Conservation (phyloP, 2,329 filamentous ascomycete species). For the Calonectria honghensis region DNA sequence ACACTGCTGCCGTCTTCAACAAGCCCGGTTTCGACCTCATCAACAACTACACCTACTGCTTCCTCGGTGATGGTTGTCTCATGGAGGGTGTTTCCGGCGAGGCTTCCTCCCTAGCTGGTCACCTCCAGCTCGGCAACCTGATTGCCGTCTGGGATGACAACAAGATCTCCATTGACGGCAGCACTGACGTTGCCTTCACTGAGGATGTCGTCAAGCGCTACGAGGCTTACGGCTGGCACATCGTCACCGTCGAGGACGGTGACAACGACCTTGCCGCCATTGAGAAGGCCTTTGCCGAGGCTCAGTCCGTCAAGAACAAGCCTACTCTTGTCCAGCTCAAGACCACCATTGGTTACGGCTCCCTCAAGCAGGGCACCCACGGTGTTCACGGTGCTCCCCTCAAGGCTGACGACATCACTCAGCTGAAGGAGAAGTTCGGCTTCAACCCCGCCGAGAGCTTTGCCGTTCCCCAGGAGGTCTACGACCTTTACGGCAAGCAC, state of each 20-base stretch:
- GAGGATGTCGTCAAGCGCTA: conserved; percentile 97
- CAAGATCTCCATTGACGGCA: conserved; percentile 95
- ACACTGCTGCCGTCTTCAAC: conserved; percentile 95
- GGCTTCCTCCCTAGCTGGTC: conserved; percentile 93
- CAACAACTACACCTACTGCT: conserved; percentile 97
- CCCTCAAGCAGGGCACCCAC: conserved; percentile 92
- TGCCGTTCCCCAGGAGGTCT: conserved; percentile 94
- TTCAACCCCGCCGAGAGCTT: conserved; percentile 97
- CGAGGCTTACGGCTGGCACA: conserved; percentile 98
- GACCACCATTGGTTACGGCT: conserved; percentile 98
- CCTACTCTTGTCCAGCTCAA: conserved; percentile 96
- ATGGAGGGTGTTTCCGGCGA: conserved; percentile 98
- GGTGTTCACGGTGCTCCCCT: conserved; percentile 97
- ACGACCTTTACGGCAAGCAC: conserved; percentile 92
- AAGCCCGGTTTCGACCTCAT: conserved; percentile 93
- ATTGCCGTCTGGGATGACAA: conserved; percentile 99
- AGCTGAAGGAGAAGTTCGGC: conserved; percentile 95
- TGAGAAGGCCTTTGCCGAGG: conserved; percentile 89
- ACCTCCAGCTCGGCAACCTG: conserved; percentile 98
- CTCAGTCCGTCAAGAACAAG: conserved; percentile 94
- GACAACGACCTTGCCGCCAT: conserved; percentile 92
- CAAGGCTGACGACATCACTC: conserved; percentile 94
- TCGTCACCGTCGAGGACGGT: conserved; percentile 87
- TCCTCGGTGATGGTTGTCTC: conserved; percentile 98
- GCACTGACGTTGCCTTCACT: conserved; percentile 97